Conservation (phyloP, 441 rosid genomes). For the Erodium moschatum region DNA sequence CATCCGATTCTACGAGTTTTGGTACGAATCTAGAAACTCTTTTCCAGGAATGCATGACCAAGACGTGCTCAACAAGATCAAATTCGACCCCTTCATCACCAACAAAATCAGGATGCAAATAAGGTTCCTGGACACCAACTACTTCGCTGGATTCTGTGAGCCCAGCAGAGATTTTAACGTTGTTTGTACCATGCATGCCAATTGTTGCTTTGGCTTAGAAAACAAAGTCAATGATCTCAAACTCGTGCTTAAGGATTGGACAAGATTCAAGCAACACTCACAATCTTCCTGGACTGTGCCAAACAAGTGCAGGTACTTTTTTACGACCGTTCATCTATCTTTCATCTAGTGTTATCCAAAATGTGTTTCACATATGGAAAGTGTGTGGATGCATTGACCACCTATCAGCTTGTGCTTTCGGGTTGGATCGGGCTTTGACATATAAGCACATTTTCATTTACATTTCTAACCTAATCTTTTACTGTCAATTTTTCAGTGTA, state of each 20-base stretch:
- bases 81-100: conserved; percentile 12
- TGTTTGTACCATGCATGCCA: conserved; percentile 31
- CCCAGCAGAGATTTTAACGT: conserved; percentile 16
- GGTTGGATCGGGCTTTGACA: too few species aligned
- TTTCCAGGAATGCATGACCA: conserved; percentile 24
- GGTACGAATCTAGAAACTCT: conserved; percentile 20
- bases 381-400: too few species aligned
- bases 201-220: conserved; percentile 26
- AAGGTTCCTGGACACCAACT: conserved; percentile 25
- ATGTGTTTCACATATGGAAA: too few species aligned
- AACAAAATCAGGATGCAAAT: conserved; percentile 11
- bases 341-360: too few species aligned
- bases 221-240: conserved; percentile 22
- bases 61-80: conserved; percentile 28
- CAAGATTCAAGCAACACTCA: conserved; percentile 3
- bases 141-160: conserved; percentile 26
- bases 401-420: too few species aligned
- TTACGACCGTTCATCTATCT: too few species aligned
- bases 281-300: conserved; percentile 20
- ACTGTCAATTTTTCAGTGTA: background rate
- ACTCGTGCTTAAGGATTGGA: conserved; percentile 23
- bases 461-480: too few species aligned
- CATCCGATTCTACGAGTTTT: conserved; percentile 24
- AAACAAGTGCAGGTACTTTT: conserved; percentile 9
- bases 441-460: too few species aligned